A percentile compares a stretch with the other conserved stretches of the same genome.
These are phyloP conservation scores for Albophoma yamanashiensis DNA, from an alignment of 2,329 filamentous ascomycete species.

Conservation along the genomic window DNA sequence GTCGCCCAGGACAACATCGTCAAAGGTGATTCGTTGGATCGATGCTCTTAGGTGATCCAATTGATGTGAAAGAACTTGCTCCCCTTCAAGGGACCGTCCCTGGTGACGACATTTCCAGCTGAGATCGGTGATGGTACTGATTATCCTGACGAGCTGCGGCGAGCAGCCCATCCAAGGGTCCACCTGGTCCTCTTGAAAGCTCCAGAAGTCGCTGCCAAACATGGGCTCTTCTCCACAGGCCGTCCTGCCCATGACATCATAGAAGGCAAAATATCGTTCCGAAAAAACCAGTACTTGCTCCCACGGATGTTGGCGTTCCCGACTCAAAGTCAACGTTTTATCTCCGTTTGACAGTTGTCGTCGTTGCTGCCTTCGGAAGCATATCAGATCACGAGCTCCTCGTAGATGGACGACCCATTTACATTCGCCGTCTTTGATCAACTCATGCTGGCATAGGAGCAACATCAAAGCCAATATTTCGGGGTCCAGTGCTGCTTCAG, in stretches of 20 bases:
- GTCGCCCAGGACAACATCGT: neutral
- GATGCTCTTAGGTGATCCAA: neutral
- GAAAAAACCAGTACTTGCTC: neutral
- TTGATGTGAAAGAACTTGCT: neutral
- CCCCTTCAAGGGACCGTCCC: neutral
- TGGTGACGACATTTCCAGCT: neutral
- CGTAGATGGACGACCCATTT: neutral
- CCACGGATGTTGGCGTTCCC: neutral
- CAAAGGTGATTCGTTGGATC: neutral
- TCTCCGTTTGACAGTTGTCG: neutral
- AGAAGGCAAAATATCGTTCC: neutral
- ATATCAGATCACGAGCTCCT: neutral
- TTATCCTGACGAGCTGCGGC: neutral
- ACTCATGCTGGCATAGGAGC: neutral
- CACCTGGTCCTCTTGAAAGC: neutral
- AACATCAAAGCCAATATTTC: neutral
- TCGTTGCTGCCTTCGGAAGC: neutral
- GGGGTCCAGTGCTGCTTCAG: neutral
- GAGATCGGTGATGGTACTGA: neutral
- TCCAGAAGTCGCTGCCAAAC: neutral
- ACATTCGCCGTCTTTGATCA: neutral
- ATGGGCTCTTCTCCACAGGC: neutral
- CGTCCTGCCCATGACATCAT: neutral
- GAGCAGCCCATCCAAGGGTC: neutral
- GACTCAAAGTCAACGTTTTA: neutral